Base-by-base conservation (phyloP, 2,329 filamentous ascomycete species). In the Neopestalotiopsis clavispora region DNA sequence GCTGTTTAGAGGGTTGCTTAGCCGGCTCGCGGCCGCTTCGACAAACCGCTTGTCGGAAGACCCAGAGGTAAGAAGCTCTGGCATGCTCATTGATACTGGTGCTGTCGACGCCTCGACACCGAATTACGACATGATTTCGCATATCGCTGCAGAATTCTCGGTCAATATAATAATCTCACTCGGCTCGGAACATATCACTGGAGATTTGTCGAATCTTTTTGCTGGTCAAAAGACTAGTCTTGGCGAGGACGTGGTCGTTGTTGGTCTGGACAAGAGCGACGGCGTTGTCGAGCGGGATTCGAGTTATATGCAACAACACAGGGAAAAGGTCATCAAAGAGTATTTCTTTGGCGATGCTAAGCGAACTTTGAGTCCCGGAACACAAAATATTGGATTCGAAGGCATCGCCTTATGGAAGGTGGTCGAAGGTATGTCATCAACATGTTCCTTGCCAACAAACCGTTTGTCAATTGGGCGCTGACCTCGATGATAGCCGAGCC, bases 291-390 rank as follows among this genome's bases (percentile, higher is more conserved):
- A 93, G 75, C 88, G 94, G 62, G 92, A 94, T 71, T 88, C 91
- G 49, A 78, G 82, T 0, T 97, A 94, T 78, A 89, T 95, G 85
- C 92, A 93, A 75, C 86, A 90, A 17, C 82, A 89, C 4, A 88
- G 92, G 59, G 93, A 97, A 75, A 89, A 92, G 0, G 88, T 92
- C 65, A 94, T 98, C 66, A 92, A 92, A 73, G 92, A 95, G 74
- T 99, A 99, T 80, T 99, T 99, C 83, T 99, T 98, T 78, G 96
- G 96, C 10, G 92, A 93, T 71, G 81, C 87, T 1, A 90, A 89
- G 71, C 88, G 92, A 69, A 92, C 93, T 0, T 84, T 99, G 2
- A 96, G 93, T 60, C 96, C 96, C 0, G 92, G 95, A 74, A 97
- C 94, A 6, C 94, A 97, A 75, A 92, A 92, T 69, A 89, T 97